A percentile compares a stretch with the other conserved stretches of the same genome.
phyloP scores from a whole-genome alignment of 2,329 filamentous ascomycete species.

The Teratosphaeriaceae sp. region DNA sequence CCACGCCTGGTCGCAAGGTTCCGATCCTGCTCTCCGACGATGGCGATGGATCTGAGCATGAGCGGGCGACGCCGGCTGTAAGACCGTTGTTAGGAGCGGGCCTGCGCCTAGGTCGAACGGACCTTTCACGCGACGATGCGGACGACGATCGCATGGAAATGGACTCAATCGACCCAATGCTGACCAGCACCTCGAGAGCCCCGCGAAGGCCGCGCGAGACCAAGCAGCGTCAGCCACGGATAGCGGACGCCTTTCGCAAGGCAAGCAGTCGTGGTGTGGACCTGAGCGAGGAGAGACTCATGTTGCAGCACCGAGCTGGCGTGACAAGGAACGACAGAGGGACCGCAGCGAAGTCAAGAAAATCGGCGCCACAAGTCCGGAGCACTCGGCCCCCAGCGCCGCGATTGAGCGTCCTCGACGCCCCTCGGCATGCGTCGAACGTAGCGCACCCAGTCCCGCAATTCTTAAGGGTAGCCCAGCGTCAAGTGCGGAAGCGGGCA shows the following conservation, averaged over 20 bases:
- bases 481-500: constrained; percentile 42
- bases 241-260: constrained; percentile 29
- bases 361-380: constrained; percentile 4
- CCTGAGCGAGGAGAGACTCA: constrained; percentile 17
- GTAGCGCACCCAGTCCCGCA: constrained; percentile 32
- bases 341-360: neutral
- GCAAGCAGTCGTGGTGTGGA: neutral
- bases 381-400: constrained; percentile 15
- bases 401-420: constrained; percentile 18
- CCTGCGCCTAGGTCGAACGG: too few relatives aligned
- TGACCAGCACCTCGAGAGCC: constrained; percentile 18
- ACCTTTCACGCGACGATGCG: constrained; percentile 7
- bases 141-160: constrained; percentile 38
- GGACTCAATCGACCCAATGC: constrained; percentile 39
- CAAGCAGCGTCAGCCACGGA: constrained; percentile 31
- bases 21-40: constrained; percentile 30
- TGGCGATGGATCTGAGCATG: constrained; percentile 18
- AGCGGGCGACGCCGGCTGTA: constrained; percentile 2
- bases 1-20: constrained; percentile 4
- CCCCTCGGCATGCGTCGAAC: constrained; percentile 26
- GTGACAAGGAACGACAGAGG: neutral
- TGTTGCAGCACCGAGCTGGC: neutral
- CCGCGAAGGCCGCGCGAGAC: constrained; percentile 11
- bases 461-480: constrained; percentile 51
- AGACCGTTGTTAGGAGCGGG: neutral